These are phyloP conservation scores for Dendryphion nanum DNA, from an alignment of 2,329 filamentous ascomycete species.

Conservation along the genomic window DNA sequence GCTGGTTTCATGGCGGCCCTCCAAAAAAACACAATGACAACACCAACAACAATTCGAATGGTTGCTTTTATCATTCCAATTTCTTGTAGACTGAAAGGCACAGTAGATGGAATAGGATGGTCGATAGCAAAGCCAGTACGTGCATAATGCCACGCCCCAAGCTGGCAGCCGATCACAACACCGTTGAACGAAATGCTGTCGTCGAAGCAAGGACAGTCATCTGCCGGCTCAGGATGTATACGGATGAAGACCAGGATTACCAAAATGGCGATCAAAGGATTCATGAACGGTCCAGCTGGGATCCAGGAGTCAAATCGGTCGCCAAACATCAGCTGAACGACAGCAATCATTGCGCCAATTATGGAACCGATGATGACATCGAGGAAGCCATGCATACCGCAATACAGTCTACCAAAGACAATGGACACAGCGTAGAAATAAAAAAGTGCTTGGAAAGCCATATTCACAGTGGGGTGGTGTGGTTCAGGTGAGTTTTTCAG, in stretches of 20 bases:
- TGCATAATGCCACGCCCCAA: conserved; percentile 80
- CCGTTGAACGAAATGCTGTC: conserved; percentile 92
- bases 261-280: conserved; percentile 62
- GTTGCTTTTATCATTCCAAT: conserved; percentile 66
- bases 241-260: conserved; percentile 74
- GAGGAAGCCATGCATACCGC: conserved; percentile 96
- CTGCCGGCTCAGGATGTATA: conserved; percentile 91
- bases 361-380: conserved; percentile 81
- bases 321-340: conserved; percentile 56
- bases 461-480: conserved; percentile 57
- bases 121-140: conserved; percentile 55
- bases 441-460: conserved; percentile 64
- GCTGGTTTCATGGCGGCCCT: conserved; percentile 84
- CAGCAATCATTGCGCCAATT: conserved; percentile 66
- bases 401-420: conserved; percentile 87
- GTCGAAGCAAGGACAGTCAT: conserved; percentile 96
- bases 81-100: conserved; percentile 64
- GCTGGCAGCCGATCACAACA: conserved; percentile 79
- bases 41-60: conserved; percentile 72
- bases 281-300: conserved; percentile 52
- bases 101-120: conserved; percentile 56
- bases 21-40: conserved; percentile 85
- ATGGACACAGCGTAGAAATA: conserved; percentile 90
- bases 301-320: conserved; percentile 69
- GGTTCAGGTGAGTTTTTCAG: conserved; percentile 65